Evolutionary conservation across 2,329 filamentous ascomycete species (phyloP), one percentile per base, ranked within the genome.

Genomic region (Fusarium torreyae): DNA sequence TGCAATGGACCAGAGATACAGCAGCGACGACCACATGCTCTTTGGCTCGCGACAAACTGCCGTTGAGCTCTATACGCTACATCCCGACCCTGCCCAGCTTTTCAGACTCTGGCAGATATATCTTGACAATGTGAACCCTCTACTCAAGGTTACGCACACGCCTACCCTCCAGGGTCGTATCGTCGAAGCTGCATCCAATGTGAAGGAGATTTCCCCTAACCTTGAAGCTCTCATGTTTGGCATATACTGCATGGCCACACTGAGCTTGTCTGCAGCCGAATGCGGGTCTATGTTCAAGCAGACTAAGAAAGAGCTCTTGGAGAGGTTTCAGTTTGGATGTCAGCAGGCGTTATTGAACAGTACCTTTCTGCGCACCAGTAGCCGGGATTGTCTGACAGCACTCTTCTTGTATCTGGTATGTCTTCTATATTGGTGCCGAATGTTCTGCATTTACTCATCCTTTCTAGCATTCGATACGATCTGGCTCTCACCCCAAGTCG

Each of bases 191-290:
- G 78, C 78, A 1, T 76, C 79, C 10, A 77, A 87, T 38, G 11
- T 85, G 1, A 63, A 71, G 3, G 80, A 75, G 17, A 77, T 87
- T 11, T 69, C 70, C 4, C 75, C 81, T 0, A 65, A 75, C 0
- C 73, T 88, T 4, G 85, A 89, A 68, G 87, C 87, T 0, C 79
- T 91, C 6, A 82, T 90, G 77, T 89, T 90, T 58, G 77, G 83
- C 65, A 81, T 87, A 6, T 87, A 87, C 69, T 79, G 77, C 36
- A 73, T 81, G 31, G 76, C 85, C 0, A 57, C 83, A 5, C 54
- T 78, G 5, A 86, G 81, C 39, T 74, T 89, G 7, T 72, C 73
- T 0, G 77, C 81, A 0, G 77, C 81, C 2, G 81, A 84, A 26
- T 88, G 85, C 43, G 64, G 74, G 9, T 63, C 66, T 0, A 74